Base-by-base conservation (phyloP, 2,329 filamentous ascomycete genomes). In the Colletotrichum falcatum region DNA sequence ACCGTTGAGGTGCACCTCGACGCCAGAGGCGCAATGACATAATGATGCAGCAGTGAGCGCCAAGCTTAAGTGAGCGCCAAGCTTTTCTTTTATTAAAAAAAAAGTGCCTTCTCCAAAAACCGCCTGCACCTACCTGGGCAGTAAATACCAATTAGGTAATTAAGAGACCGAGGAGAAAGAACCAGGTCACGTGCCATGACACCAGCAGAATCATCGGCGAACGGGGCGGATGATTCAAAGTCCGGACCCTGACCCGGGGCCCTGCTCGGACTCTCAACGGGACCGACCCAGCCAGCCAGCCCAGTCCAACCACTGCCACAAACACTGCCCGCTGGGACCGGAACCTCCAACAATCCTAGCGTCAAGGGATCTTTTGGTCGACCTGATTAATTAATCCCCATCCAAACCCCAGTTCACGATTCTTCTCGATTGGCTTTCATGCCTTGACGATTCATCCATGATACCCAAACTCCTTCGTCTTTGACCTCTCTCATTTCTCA, bases 381-480 rank as follows among this genome's bases (percentile, higher is more conserved):
- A 60, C 33, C 46, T 54, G n/a, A 42, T 62, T 54, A 48, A 54
- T 69, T 23, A 46, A 46, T 18, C 39, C 42, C 48, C 60, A 46
- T 60, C 42, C 44, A n/a, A 16, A 28, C 6, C 42, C 28, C 44
- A 23, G 6, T n/a, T 48, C 46, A 51, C 61, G 39, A 39, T 53
- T 46, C 16, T 59, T 33, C 58, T 67, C 20, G 30, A 58, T 5
- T 8, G 53, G 53, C 63, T 58, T 68, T 28, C 18, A 46, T 69
- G 49, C n/a, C 51, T 64, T 67, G 64, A 71, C 68, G 64, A 68
- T 54, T 62, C 58, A 63, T 48, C 62, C 58, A 71, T 71, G 68
- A 68, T 60, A 71, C 44, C 58, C 64, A 30, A 9, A 26, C 46
- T 18, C 14, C 56, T 54, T 66, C 63, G 20, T 56, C 33, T 39